Percentiles rank a stretch among this genome's conserved stretches.
phyloP scores from a whole-genome alignment of 2,329 filamentous ascomycete genomes.

The Paraphoma sp. region DNA sequence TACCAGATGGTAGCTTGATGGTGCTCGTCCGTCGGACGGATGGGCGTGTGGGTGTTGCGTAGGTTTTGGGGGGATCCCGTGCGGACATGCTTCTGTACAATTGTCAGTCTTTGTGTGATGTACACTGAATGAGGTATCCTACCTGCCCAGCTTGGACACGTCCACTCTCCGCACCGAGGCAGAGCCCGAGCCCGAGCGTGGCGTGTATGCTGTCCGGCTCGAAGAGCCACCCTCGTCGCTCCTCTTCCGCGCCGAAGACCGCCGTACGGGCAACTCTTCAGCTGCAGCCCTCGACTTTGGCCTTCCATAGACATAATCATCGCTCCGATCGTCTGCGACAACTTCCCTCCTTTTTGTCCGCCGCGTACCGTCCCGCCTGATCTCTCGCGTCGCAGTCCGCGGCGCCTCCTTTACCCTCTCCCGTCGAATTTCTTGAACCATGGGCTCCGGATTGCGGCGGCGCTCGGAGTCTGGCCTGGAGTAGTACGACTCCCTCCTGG shows the following conservation, averaged over 20 bases:
- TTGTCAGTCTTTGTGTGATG: neutral
- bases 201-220: constrained; percentile 42
- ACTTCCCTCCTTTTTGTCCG: constrained; percentile 33
- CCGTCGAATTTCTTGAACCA: constrained; percentile 36
- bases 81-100: constrained; percentile 12
- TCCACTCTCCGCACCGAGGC: constrained; percentile 38
- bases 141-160: constrained; percentile 40
- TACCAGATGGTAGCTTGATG: constrained; percentile 31
- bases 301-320: constrained; percentile 41
- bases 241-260: constrained; percentile 34
- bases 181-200: constrained; percentile 40
- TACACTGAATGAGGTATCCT: neutral
- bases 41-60: constrained; percentile 36
- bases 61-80: constrained; percentile 36
- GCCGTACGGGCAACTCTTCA: constrained; percentile 36
- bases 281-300: constrained; percentile 35
- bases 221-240: constrained; percentile 45
- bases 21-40: constrained; percentile 40
- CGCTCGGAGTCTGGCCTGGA: constrained; percentile 38
- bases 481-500: constrained; percentile 48
- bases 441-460: constrained; percentile 37
- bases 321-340: constrained; percentile 31
- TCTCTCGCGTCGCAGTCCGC: constrained; percentile 36
- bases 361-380: constrained; percentile 36
- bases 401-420: constrained; percentile 37